Conservation (phyloP, 2,329 filamentous ascomycete species). For the Fusarium sacchari region DNA sequence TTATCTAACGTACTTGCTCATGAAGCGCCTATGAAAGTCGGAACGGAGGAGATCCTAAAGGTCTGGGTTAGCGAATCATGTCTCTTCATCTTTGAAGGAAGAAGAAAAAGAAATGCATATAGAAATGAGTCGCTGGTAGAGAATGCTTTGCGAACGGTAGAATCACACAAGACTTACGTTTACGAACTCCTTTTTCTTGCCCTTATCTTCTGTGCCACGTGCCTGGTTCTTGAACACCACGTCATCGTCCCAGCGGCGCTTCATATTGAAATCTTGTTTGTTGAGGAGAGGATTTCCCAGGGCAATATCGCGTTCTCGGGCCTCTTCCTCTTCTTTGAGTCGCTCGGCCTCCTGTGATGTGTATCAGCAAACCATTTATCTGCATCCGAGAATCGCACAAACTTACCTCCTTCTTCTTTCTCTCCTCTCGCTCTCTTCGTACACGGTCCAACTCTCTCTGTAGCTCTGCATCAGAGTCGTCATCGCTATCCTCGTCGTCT, state of each 20-base stretch:
- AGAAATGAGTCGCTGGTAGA: background rate
- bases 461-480: slow-evolving; percentile 75
- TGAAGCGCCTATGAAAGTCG: slow-evolving; percentile 98
- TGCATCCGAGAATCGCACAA: background rate
- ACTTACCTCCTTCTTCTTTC: slow-evolving; percentile 52
- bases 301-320: slow-evolving; percentile 88
- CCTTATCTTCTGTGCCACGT: slow-evolving; percentile 90
- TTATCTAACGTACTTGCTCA: slow-evolving; percentile 75
- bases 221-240: slow-evolving; percentile 99
- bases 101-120: background rate
- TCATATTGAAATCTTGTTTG: slow-evolving; percentile 87
- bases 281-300: slow-evolving; percentile 93
- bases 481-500: slow-evolving; percentile 62
- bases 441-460: slow-evolving; percentile 96
- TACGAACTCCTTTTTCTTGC: slow-evolving; percentile 92
- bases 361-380: slow-evolving; percentile 6
- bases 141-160: slow-evolving; percentile 1
- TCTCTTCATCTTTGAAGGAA: background rate
- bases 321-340: slow-evolving; percentile 82
- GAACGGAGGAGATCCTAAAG: slow-evolving; percentile 85
- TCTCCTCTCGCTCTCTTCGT: slow-evolving; percentile 73
- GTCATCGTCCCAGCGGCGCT: slow-evolving; percentile 96
- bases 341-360: slow-evolving; percentile 76
- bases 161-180: slow-evolving; percentile 70
- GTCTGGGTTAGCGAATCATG: slow-evolving; percentile 32